Base-by-base conservation (phyloP, 108 stramenopile genomes). In the Licmophora abbreviata region DNA sequence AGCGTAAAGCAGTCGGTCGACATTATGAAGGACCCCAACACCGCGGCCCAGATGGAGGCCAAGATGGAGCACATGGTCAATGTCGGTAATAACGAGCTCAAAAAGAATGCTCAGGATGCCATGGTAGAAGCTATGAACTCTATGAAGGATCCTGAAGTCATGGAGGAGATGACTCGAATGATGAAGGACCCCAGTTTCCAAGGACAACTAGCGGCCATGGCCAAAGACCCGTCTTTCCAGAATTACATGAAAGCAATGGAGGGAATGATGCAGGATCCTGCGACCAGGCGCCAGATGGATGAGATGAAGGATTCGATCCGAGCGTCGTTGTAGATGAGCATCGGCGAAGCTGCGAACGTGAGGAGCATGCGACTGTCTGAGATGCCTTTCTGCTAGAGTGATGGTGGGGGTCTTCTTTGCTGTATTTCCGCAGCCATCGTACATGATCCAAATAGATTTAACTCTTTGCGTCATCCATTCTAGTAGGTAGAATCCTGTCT, bases 51-150 rank as follows among this genome's bases (percentile, higher is more conserved):
- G 43, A 68, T 82, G 56, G 71, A 82, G 38, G 90, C 90, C n/a
- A 76, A 83, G 63, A 76, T 81, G 69, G 90, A 92, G 57, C 84
- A 85, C 71, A 92, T 92, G 90, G 48, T 84, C 46, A 85, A 92
- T 48, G 69, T 71, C 33, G 90, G 88, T 18, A 46, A 73, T 11
- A 63, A 69, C 0, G 65, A 77, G 55, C 53, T 86, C 25, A 71
- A 84, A 44, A 59, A 60, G n/a, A 60, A 67, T 6, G 74, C 84
- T 0, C 72, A 58, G 34, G 66, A 69, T 28, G 54, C 69, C 27
- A 83, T 92, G 81, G 72, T 77, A 11, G 63, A 74, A 25, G 85
- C 90, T 22, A 88, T 92, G 81, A 54, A 66, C 14, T 79, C 83
- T 20, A 88, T 92, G 90, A 47, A 55, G 31, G 74, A 92, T 45